Conservation (phyloP, 306 rosid species). For the Casuarina equisetifolia region DNA sequence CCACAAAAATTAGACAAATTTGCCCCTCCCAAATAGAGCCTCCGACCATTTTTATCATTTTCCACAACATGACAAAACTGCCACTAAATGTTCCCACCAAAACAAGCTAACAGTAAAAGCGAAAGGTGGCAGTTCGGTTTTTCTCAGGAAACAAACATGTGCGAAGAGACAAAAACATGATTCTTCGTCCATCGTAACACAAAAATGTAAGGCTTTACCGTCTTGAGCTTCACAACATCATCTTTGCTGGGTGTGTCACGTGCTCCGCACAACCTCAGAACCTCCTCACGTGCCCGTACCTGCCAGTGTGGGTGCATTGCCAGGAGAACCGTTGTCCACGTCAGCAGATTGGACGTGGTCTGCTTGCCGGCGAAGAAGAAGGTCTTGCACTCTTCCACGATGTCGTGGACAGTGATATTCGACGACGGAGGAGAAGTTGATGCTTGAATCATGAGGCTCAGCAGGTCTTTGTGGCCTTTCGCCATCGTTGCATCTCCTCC, state of each 20-base stretch:
- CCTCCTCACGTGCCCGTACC: constrained; percentile 88
- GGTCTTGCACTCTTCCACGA: constrained; percentile 95
- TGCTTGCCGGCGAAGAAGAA: constrained; percentile 99
- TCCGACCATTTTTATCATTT: background rate
- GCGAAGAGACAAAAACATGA: constrained; percentile 47
- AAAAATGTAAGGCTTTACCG: constrained; percentile 41
- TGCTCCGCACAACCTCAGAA: constrained; percentile 74
- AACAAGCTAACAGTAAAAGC: constrained; percentile 14
- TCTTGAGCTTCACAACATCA: constrained; percentile 78
- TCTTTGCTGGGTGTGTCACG: constrained; percentile 80
- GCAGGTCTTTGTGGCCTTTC: constrained; percentile 61
- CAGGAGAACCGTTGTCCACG: constrained; percentile 92
- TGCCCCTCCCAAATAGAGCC: background rate
- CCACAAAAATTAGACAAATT: background rate
- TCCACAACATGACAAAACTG: constrained; percentile 15
- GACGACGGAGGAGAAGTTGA: constrained; percentile 33
- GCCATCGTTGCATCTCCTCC: background rate
- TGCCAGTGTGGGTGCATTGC: constrained; percentile 99
- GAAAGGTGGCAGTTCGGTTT: constrained; percentile 35
- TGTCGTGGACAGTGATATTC: constrained; percentile 71
- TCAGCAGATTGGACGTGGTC: constrained; percentile 96
- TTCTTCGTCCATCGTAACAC: constrained; percentile 17
- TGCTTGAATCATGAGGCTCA: constrained; percentile 83
- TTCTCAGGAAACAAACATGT: constrained; percentile 31
- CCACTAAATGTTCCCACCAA: constrained; percentile 10